These are phyloP conservation scores for Podospora conica DNA, from an alignment of 495 filamentous ascomycete species.

Conservation along the genomic window DNA sequence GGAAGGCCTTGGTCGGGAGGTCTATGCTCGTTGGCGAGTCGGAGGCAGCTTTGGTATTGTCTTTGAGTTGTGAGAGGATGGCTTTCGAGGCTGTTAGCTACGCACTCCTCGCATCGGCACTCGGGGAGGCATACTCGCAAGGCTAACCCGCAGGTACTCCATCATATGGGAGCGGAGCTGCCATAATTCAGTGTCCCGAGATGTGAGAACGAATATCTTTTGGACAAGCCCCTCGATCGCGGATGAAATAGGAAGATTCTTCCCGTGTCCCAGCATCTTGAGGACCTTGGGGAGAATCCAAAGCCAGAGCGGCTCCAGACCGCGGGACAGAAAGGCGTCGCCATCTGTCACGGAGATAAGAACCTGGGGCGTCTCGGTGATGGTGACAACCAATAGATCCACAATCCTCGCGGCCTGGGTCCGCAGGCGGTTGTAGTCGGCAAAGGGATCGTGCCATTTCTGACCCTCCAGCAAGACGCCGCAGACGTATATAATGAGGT, in stretches of 20 bases:
- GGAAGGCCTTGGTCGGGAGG: constrained; percentile 20
- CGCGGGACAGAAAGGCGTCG: constrained; percentile 38
- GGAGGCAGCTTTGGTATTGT: neutral
- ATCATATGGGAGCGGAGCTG: constrained; percentile 38
- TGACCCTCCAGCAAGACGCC: constrained; percentile 69
- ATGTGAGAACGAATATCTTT: constrained; percentile 36
- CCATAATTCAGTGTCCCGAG: constrained; percentile 38
- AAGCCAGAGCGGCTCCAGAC: constrained; percentile 62
- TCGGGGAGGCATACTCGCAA: constrained; percentile 30
- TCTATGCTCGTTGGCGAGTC: constrained; percentile 9
- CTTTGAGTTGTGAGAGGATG: constrained; percentile 17
- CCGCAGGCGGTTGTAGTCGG: constrained; percentile 43
- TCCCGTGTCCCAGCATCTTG: constrained; percentile 45
- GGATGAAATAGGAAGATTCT: constrained; percentile 35
- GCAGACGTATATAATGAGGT: constrained; percentile 77
- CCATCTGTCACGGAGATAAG: constrained; percentile 47
- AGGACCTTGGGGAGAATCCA: constrained; percentile 69
- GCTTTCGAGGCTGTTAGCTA: constrained; percentile 12
- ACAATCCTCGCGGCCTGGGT: constrained; percentile 63
- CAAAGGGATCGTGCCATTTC: constrained; percentile 55
- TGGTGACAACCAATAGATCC: constrained; percentile 56
- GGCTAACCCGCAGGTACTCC: constrained; percentile 37
- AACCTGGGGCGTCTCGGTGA: constrained; percentile 67
- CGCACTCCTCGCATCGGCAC: neutral
- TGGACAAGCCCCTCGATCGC: constrained; percentile 48